Percentiles rank a stretch among this genome's conserved stretches.
Evolutionary conservation across 106 monocot species (phyloP).

Genomic region (Triglochin maritima): DNA sequence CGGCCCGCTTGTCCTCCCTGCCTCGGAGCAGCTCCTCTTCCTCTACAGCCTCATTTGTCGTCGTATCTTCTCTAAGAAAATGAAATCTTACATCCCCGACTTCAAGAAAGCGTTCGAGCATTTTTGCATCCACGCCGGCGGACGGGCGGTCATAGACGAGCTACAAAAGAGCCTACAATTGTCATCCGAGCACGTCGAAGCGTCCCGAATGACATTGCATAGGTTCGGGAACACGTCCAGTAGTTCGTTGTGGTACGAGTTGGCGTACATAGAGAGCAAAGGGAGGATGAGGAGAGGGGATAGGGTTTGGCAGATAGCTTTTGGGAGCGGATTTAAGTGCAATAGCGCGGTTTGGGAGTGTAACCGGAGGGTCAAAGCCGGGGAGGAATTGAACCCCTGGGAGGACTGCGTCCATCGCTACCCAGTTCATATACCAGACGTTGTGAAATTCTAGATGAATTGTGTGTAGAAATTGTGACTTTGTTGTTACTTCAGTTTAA

Average conservation of each 20-base stretch:
- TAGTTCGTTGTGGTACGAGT: constrained; percentile 40
- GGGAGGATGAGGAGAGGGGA: constrained; percentile 28
- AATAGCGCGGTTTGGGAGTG: constrained; percentile 31
- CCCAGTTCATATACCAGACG: constrained; percentile 15
- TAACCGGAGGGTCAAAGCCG: constrained; percentile 8
- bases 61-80: not conserved
- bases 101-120: constrained; percentile 58
- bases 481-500: too few species aligned
- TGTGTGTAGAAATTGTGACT: too few species aligned
- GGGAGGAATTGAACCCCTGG: constrained; percentile 9
- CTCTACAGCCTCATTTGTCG: not conserved
- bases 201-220: constrained; percentile 35
- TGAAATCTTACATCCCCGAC: constrained; percentile 48
- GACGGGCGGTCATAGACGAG: constrained; percentile 40
- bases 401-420: constrained; percentile 16
- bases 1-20: constrained; percentile 21
- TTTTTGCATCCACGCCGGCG: constrained; percentile 55
- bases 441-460: constrained; percentile 4
- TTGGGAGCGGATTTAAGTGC: constrained; percentile 35
- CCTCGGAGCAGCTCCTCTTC: constrained; percentile 22
- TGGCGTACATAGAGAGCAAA: constrained; percentile 27
- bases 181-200: constrained; percentile 26
- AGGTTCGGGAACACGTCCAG: constrained; percentile 36
- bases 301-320: constrained; percentile 34
- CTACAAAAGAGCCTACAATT: constrained; percentile 33